Evolutionary conservation across 1,284 basidiomycete genomes (phyloP).

Genomic region (Rhodotorula sp.): DNA sequence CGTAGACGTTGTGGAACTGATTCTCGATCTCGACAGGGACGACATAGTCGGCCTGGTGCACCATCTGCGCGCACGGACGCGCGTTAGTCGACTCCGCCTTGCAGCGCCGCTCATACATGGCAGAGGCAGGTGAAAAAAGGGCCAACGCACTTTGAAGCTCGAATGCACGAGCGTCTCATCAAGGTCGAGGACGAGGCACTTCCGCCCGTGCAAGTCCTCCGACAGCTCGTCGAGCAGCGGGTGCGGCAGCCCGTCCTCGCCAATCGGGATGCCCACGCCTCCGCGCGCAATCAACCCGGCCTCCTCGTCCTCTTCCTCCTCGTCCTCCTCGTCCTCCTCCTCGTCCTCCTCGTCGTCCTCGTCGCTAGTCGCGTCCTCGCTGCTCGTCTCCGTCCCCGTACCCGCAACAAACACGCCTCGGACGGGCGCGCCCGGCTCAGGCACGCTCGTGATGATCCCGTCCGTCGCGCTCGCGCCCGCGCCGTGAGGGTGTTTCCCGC

Average conservation of each 20-base stretch:
- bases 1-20: conserved; percentile 97
- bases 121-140: conserved; percentile 11
- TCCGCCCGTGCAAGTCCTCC: conserved; percentile 73
- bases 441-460: conserved; percentile 42
- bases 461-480: conserved; percentile 36
- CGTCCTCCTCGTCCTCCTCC: conserved; percentile 49
- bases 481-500: conserved; percentile 45
- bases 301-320: conserved; percentile 72
- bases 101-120: neutral
- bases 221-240: conserved; percentile 79
- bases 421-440: conserved; percentile 33
- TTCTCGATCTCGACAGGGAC: conserved; percentile 99
- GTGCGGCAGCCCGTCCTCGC: conserved; percentile 76
- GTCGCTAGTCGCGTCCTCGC: conserved; percentile 52
- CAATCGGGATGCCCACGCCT: conserved; percentile 77
- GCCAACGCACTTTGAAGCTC: conserved; percentile 51
- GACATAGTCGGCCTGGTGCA: conserved; percentile 94
- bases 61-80: conserved; percentile 62
- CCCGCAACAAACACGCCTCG: conserved; percentile 14
- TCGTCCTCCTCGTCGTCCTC: conserved; percentile 56
- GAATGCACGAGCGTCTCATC: conserved; percentile 91
- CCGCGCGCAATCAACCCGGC: conserved; percentile 75
- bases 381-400: conserved; percentile 31
- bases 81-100: neutral
- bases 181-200: conserved; percentile 87